These are phyloP conservation scores for Colletotrichum tabaci DNA, from an alignment of 2,329 filamentous ascomycete species.

Conservation along the genomic window DNA sequence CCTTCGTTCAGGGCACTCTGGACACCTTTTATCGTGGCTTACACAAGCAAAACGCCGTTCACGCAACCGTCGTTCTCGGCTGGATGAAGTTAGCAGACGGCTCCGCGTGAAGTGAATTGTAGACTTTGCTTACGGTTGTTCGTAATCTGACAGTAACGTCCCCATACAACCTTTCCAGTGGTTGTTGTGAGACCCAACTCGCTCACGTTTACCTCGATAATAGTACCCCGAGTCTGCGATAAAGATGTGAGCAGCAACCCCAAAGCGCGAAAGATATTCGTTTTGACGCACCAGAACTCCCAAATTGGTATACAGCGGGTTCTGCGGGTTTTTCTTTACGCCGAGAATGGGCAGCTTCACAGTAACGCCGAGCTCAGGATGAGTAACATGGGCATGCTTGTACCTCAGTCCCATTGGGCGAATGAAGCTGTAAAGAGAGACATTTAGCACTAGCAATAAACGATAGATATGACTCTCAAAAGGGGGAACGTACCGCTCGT, in stretches of 20 bases:
- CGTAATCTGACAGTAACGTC: slow-evolving; percentile 82
- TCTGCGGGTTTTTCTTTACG: slow-evolving; percentile 79
- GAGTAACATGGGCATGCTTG: slow-evolving; percentile 70
- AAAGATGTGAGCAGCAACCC: neutral
- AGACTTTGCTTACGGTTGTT: slow-evolving; percentile 20
- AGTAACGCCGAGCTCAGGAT: slow-evolving; percentile 83
- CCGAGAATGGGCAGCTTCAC: slow-evolving; percentile 78
- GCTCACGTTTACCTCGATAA: slow-evolving; percentile 89
- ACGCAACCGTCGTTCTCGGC: slow-evolving; percentile 63
- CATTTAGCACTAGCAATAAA: neutral
- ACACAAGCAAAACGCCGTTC: slow-evolving; percentile 51
- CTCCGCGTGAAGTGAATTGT: neutral
- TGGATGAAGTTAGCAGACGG: slow-evolving; percentile 56
- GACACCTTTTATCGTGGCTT: neutral
- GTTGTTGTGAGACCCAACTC: slow-evolving; percentile 94
- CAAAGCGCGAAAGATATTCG: slow-evolving; percentile 32
- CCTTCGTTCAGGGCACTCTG: neutral
- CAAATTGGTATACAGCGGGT: slow-evolving; percentile 91
- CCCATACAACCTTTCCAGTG: slow-evolving; percentile 94
- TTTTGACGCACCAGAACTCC: slow-evolving; percentile 90
- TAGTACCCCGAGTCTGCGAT: slow-evolving; percentile 3
- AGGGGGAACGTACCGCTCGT: slow-evolving; percentile 56
- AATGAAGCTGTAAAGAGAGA: slow-evolving; percentile 56
- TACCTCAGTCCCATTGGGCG: slow-evolving; percentile 64
- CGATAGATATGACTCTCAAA: neutral